Evolutionary conservation across 2,329 filamentous ascomycete genomes (phyloP).

Genomic region (Fusarium sp.): DNA sequence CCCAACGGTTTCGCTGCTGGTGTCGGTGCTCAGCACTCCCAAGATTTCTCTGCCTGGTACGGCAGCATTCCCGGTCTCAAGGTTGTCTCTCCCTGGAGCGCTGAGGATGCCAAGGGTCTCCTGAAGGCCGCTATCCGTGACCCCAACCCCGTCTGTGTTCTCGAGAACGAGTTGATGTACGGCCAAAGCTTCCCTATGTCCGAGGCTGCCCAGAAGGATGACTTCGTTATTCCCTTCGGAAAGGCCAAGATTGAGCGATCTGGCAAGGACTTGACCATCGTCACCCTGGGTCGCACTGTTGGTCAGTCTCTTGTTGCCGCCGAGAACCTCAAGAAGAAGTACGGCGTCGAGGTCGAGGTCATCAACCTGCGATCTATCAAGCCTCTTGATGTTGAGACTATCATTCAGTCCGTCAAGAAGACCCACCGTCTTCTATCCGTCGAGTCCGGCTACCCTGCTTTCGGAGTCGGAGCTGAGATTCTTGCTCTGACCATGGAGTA

Average conservation of each 20-base stretch:
- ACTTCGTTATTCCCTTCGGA: slow-evolving; percentile 97
- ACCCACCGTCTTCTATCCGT: slow-evolving; percentile 91
- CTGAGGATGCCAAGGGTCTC: slow-evolving; percentile 98
- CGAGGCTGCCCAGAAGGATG: slow-evolving; percentile 92
- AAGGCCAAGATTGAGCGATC: slow-evolving; percentile 99
- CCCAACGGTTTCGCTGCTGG: slow-evolving; percentile 98
- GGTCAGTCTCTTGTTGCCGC: slow-evolving; percentile 91
- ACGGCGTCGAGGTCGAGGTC: slow-evolving; percentile 95
- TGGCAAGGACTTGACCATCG: slow-evolving; percentile 96
- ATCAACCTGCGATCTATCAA: slow-evolving; percentile 99
- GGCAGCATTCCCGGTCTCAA: slow-evolving; percentile 97
- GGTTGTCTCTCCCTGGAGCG: slow-evolving; percentile 95
- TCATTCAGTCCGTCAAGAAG: slow-evolving; percentile 99
- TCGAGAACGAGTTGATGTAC: slow-evolving; percentile 93
- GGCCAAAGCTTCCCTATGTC: slow-evolving; percentile 97
- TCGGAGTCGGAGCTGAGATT: slow-evolving; percentile 92
- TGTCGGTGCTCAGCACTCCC: slow-evolving; percentile 97
- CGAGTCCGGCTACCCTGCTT: slow-evolving; percentile 96
- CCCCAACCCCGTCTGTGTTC: slow-evolving; percentile 93
- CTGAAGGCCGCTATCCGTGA: slow-evolving; percentile 98
- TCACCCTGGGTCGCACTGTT: slow-evolving; percentile 94
- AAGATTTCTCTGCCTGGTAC: slow-evolving; percentile 99
- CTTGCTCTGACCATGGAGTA: slow-evolving; percentile 97
- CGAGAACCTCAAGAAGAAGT: slow-evolving; percentile 93
- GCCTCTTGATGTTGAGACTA: slow-evolving; percentile 94